These are phyloP conservation scores for Zizania latifolia DNA, from an alignment of 176 grass and related monocot species.

Conservation along the genomic window DNA sequence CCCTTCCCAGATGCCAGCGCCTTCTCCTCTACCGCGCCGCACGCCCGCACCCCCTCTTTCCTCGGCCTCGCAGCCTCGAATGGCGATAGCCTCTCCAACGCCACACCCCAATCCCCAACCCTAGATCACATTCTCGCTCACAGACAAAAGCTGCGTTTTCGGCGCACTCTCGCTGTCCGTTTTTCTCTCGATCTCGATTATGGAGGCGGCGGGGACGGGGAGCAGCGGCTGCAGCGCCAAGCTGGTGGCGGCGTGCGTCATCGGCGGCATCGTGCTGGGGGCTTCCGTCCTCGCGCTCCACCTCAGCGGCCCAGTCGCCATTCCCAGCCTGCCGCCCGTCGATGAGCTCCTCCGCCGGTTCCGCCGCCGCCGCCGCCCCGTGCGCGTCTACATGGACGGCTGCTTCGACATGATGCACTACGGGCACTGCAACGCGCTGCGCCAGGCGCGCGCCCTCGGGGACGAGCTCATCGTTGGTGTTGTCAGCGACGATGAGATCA, in stretches of 20 bases:
- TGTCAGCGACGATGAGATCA: conserved; percentile 79
- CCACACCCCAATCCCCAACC: not conserved
- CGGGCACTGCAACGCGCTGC: conserved; percentile 83
- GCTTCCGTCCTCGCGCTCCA: conserved; percentile 45
- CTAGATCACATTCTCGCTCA: conserved; percentile 19
- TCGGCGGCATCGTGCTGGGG: conserved; percentile 68
- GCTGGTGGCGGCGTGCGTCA: conserved; percentile 45
- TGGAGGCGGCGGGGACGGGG: conserved; percentile 32
- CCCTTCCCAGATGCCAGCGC: no score
- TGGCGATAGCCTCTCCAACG: conserved; percentile 11
- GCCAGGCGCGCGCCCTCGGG: conserved; percentile 70
- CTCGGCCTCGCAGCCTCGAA: not conserved
- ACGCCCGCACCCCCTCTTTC: not conserved
- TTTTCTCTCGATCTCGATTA: not conserved
- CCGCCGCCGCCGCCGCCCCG: conserved; percentile 36
- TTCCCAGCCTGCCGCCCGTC: not conserved
- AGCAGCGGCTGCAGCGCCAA: conserved; percentile 25
- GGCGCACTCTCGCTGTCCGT: not conserved
- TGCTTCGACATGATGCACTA: conserved; percentile 99
- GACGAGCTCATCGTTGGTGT: conserved; percentile 87
- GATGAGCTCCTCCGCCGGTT: conserved; percentile 23
- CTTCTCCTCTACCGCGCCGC: not conserved
- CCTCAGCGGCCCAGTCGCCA: conserved; percentile 17
- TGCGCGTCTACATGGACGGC: conserved; percentile 93
- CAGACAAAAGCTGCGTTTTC: not conserved